A percentile compares a stretch with the other conserved stretches of the same genome.
These are phyloP conservation scores for Plasmodium ovale DNA, from an alignment of 169 alveolate species.

Conservation along the genomic window DNA sequence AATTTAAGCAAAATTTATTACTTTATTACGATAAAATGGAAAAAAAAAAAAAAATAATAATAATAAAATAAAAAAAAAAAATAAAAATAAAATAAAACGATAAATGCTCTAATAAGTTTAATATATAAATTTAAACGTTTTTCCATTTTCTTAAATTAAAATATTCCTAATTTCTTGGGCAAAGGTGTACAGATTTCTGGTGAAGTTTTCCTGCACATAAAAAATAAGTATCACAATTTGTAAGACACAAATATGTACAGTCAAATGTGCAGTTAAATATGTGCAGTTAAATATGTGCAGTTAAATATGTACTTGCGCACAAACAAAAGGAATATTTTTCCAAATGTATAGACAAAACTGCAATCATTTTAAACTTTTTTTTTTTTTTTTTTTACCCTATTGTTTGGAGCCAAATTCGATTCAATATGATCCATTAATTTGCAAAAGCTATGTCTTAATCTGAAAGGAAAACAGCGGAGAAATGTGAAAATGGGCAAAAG, in stretches of 20 bases:
- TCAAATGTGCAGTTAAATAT: too few species aligned
- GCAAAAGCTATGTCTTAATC: conserved; percentile 74
- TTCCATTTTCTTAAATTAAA: conserved; percentile 72
- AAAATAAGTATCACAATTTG: too few species aligned
- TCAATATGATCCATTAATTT: conserved; percentile 76
- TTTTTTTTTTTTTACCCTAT: too few species aligned
- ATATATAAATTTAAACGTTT: not conserved
- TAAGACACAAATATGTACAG: too few species aligned
- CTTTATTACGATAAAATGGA: too few species aligned
- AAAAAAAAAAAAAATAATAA: not conserved
- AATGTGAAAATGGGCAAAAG: not conserved
- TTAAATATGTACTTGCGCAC: not conserved
- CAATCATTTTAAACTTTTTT: too few species aligned
- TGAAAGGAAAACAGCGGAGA: not conserved
- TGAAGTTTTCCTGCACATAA: conserved; percentile 80
- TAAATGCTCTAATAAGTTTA: not conserved
- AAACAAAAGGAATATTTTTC: not conserved
- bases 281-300: not conserved
- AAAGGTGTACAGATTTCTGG: conserved; percentile 86
- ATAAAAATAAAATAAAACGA: not conserved
- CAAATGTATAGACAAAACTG: too few species aligned
- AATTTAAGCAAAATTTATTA: too few species aligned
- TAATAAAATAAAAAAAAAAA: conserved; percentile 2
- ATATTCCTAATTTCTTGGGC: conserved; percentile 86
- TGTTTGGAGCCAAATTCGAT: conserved; percentile 63